Conservation (phyloP, 257 asterid genomes). For the Fraxinus excelsior region DNA sequence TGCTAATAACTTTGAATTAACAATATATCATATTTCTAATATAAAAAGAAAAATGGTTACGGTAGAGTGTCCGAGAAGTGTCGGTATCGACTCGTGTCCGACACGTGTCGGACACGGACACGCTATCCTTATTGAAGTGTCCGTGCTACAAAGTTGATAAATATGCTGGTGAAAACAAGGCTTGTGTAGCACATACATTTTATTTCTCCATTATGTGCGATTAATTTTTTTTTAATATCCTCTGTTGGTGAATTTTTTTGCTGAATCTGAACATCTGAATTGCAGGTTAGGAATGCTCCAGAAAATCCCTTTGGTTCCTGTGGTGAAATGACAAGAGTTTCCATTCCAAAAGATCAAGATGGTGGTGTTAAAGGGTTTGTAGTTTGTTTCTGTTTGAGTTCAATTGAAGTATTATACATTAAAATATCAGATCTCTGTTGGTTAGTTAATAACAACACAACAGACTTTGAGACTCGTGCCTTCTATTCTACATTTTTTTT, state of each 20-base stretch:
- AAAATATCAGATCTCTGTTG: background rate
- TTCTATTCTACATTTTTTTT: background rate
- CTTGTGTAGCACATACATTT: conserved; percentile 25
- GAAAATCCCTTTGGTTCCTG: conserved; percentile 69
- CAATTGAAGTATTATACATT: background rate
- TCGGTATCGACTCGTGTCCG: too few species aligned
- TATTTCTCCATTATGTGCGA: background rate
- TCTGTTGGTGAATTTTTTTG: background rate
- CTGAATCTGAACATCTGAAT: background rate
- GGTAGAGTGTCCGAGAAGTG: too few species aligned
- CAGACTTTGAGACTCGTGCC: background rate
- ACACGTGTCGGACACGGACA: too few species aligned
- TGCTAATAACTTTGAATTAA: too few species aligned
- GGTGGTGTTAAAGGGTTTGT: conserved; percentile 65
- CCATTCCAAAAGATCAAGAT: conserved; percentile 64
- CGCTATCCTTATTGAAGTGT: too few species aligned
- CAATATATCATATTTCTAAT: too few species aligned
- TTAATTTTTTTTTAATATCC: background rate
- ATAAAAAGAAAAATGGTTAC: too few species aligned
- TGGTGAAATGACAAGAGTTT: conserved; percentile 66
- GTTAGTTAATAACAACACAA: background rate
- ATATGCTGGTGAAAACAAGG: conserved; percentile 51
- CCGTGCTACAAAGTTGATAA: too few species aligned
- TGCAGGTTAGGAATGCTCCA: conserved; percentile 64
- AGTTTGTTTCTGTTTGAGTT: conserved; percentile 1